Evolutionary conservation across 2,329 filamentous ascomycete species (phyloP), one percentile per base, ranked within the genome.

Genomic region (Calonectria pseudoturangicola): DNA sequence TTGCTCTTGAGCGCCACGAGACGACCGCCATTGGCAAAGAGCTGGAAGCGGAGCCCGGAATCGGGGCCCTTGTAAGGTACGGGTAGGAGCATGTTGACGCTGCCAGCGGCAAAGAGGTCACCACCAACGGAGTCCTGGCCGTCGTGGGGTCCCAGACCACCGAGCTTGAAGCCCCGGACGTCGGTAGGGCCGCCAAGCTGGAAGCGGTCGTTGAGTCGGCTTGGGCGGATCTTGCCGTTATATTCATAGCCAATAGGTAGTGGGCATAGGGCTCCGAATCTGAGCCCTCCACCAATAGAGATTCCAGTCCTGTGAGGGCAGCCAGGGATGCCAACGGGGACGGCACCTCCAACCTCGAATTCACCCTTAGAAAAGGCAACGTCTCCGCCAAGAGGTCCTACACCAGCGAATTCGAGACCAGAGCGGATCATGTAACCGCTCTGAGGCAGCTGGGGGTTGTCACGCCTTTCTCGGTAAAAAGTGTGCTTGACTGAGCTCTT

Each of bases 281-380:
- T 91, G 68, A 98, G 86, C 16, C 96, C 94, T 18, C 92, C 94
- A 4, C 94, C 96, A 69, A 99, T 88, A 13, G 94, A 96, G 69
- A 98, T 89, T 30, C 96, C 95, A 48, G 93, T 95, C 72, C 92
- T 89, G 30, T 91, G 92, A 75, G 88, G 84, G n/a, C 93, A 83
- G 2, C 93, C 92, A 0, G 94, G 93, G 16, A 97, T 85, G 0
- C 92, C 88, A 27, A 98, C 87, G 0, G 96, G 93, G 1, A 96
- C 73, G 2, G 95, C 95, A 69, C 91, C 91, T 74, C 95, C 92
- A 1, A 95, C 88, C 83, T 98, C 96, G 18, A 96, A 80, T 83
- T 98, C 96, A n/a, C 92, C 92, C 85, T 98, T 99, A 83, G 92
- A 95, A 84, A 98, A 98, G n/a, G 94, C 93, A 1, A 98, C 95